A percentile compares a stretch with the other conserved stretches of the same genome.
These are phyloP conservation scores for Corynespora cassiicola DNA, from an alignment of 2,329 filamentous ascomycete species.

Conservation along the genomic window DNA sequence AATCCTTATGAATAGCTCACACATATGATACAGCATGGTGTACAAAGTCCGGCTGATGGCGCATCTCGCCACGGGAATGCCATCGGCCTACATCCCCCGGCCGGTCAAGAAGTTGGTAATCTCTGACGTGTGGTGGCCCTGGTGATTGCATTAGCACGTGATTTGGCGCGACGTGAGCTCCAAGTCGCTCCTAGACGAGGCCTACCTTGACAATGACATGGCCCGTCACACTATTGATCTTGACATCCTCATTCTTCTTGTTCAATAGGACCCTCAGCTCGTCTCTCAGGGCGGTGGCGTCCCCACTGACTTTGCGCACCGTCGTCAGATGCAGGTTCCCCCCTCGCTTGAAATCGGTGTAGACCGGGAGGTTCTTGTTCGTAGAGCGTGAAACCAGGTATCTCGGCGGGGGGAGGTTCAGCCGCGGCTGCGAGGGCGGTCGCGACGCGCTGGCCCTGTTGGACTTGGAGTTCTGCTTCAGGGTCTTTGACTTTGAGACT, in stretches of 20 bases:
- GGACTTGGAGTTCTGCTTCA: conserved; percentile 13
- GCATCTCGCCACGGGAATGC: neutral
- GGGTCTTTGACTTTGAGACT: conserved; percentile 3
- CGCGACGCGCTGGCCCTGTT: too few relatives aligned
- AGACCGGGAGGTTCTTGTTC: conserved; percentile 77
- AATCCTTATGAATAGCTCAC: conserved; percentile 2
- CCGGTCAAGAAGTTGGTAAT: conserved; percentile 13
- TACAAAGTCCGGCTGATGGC: neutral
- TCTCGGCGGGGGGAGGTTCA: conserved; percentile 44
- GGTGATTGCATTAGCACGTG: conserved; percentile 1
- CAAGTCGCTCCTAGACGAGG: neutral
- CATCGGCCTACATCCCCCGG: conserved; percentile 14
- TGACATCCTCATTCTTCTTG: conserved; percentile 62
- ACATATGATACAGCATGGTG: conserved; percentile 8
- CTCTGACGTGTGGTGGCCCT: conserved; percentile 17
- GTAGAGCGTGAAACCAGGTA: conserved; percentile 78
- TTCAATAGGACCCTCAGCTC: conserved; percentile 68
- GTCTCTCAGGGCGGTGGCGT: conserved; percentile 66
- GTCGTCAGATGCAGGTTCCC: conserved; percentile 77
- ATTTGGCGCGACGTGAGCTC: neutral
- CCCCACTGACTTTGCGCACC: conserved; percentile 81
- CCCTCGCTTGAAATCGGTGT: conserved; percentile 74
- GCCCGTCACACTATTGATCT: conserved; percentile 67
- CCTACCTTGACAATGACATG: conserved; percentile 63
- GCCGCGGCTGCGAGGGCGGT: too few relatives aligned